phyloP scores from a whole-genome alignment of 768 basidiomycete genomes.

The Lactarius tabidus region DNA sequence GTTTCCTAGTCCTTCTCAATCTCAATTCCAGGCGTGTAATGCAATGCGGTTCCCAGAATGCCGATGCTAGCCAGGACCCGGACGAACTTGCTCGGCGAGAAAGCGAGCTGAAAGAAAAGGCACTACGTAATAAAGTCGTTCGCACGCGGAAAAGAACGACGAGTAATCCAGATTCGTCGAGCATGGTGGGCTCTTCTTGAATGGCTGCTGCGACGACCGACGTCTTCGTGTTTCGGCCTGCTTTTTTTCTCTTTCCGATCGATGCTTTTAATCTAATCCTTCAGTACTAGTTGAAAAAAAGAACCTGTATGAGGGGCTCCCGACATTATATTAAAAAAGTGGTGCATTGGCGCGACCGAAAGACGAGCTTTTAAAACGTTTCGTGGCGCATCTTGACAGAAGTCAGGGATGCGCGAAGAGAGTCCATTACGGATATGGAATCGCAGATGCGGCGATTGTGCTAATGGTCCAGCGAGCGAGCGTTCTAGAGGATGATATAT shows the following conservation, averaged over 20 bases:
- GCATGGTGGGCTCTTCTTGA: constrained; percentile 3
- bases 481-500: background rate
- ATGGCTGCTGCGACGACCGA: too few relatives aligned
- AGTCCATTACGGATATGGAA: background rate
- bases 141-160: constrained; percentile 52
- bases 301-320: constrained; percentile 19
- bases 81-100: constrained; percentile 63
- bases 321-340: too few relatives aligned
- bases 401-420: background rate
- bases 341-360: background rate
- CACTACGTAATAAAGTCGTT: constrained; percentile 78
- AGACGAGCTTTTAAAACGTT: background rate
- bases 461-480: background rate
- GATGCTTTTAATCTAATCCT: constrained; percentile 19
- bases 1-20: background rate
- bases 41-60: background rate
- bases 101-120: constrained; percentile 76
- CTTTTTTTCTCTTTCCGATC: constrained; percentile 6
- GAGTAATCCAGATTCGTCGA: constrained; percentile 12
- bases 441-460: background rate
- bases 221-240: constrained; percentile 17
- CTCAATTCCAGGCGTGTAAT: background rate
- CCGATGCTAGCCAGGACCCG: constrained; percentile 25
- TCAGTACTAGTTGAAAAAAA: constrained; percentile 20
- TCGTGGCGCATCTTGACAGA: background rate